Evolutionary conservation across 1,139 yeast genomes (phyloP).

Genomic region (Tardiomyces blankii): DNA sequence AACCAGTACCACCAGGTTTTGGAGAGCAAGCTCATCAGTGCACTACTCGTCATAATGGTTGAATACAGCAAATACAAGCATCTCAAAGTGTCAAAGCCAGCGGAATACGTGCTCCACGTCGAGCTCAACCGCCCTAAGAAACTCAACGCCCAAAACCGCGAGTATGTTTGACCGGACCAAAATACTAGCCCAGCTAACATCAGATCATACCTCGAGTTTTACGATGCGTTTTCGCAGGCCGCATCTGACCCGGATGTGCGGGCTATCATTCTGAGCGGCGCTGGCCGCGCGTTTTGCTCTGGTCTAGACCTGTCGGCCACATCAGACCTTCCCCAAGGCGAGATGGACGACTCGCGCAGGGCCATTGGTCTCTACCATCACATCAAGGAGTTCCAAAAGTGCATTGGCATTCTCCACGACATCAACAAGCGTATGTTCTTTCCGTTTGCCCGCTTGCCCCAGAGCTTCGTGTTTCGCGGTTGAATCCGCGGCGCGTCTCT

Average conservation of each 20-base stretch:
- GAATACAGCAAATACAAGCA: neutral
- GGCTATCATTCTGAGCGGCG: slow-evolving; percentile 47
- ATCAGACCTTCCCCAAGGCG: slow-evolving; percentile 6
- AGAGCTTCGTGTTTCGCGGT: no score
- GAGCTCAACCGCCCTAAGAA: slow-evolving; percentile 53
- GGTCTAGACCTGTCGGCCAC: slow-evolving; percentile 45
- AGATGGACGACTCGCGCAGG: slow-evolving; percentile 27
- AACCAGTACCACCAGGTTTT: no score
- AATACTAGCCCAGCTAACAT: slow-evolving; percentile 3
- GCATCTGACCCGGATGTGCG: slow-evolving; percentile 37
- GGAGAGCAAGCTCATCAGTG: no score
- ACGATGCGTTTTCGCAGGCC: slow-evolving; percentile 37
- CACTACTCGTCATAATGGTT: no score
- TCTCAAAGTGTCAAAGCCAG: slow-evolving; percentile 6
- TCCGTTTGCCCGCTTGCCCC: no score
- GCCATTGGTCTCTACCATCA: slow-evolving; percentile 17
- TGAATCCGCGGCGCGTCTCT: no score
- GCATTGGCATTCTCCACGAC: slow-evolving; percentile 28
- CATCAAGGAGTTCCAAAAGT: slow-evolving; percentile 46
- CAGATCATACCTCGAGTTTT: slow-evolving; percentile 44
- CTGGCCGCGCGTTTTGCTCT: slow-evolving; percentile 49
- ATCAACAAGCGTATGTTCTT: slow-evolving; percentile 18
- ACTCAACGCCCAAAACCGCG: slow-evolving; percentile 48
- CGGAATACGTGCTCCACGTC: slow-evolving; percentile 44
- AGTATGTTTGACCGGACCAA: slow-evolving; percentile 13